A percentile compares a stretch with the other conserved stretches of the same genome.
Conservation (phyloP, 1,139 yeast genomes). For the Kodamaea plutei region DNA sequence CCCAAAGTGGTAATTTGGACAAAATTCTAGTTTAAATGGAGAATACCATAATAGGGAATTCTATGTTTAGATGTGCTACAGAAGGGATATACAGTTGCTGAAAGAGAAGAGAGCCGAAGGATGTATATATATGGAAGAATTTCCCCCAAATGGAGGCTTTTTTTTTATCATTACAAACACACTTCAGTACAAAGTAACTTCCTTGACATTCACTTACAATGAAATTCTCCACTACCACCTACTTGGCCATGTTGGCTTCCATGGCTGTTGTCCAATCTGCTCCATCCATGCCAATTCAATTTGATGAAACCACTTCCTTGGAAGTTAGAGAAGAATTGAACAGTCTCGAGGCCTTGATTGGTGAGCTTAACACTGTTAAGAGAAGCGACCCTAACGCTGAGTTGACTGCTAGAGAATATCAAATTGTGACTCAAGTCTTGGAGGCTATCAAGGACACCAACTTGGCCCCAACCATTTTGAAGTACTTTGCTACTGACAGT, state of each 20-base stretch:
- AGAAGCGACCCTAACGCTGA: slow-evolving; percentile 27
- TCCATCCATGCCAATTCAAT: slow-evolving; percentile 17
- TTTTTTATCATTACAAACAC: too few species aligned
- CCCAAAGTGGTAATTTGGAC: background rate
- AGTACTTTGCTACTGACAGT: slow-evolving; percentile 32
- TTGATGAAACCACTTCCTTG: slow-evolving; percentile 6
- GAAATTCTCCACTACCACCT: slow-evolving; percentile 8
- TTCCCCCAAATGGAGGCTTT: too few species aligned
- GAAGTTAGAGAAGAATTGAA: slow-evolving; percentile 14
- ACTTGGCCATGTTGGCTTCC: slow-evolving; percentile 25
- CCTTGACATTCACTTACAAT: slow-evolving; percentile 1
- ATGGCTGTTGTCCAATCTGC: slow-evolving; percentile 26
- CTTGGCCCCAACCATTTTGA: slow-evolving; percentile 35
- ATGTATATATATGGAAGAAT: too few species aligned
- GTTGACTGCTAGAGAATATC: slow-evolving; percentile 22
- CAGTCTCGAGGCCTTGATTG: slow-evolving; percentile 20
- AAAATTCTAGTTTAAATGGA: too few species aligned
- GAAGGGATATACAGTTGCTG: too few species aligned
- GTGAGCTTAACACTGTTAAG: slow-evolving; percentile 21
- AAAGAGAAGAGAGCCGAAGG: too few species aligned
- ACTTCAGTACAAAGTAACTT: too few species aligned
- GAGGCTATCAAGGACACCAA: slow-evolving; percentile 36
- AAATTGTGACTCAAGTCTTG: slow-evolving; percentile 41
- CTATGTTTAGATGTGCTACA: too few species aligned
- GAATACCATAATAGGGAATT: too few species aligned